Conservation (phyloP, 768 basidiomycete genomes). For the Agaricus sinodeliciosus region DNA sequence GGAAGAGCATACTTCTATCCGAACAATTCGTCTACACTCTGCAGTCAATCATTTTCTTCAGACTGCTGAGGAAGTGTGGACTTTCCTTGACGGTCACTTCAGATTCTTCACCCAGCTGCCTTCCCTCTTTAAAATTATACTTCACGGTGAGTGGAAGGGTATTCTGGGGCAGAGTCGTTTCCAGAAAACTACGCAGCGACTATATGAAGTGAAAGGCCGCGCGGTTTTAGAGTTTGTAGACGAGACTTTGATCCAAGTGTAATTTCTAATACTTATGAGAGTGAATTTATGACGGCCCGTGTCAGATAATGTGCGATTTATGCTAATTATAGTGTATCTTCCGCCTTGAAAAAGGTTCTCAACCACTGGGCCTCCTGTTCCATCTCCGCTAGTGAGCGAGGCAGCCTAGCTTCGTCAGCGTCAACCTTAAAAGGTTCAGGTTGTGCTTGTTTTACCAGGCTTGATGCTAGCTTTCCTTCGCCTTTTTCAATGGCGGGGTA, state of each 20-base stretch:
- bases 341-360: conserved; percentile 41
- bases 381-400: conserved; percentile 71
- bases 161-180: conserved; percentile 31
- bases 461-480: conserved; percentile 42
- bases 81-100: conserved; percentile 41
- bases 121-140: conserved; percentile 33
- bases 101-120: conserved; percentile 39
- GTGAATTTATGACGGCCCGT: not conserved
- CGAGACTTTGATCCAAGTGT: not conserved
- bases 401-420: conserved; percentile 60
- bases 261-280: not conserved
- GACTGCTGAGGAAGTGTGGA: conserved; percentile 30
- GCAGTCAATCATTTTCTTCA: conserved; percentile 35
- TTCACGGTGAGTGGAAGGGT: conserved; percentile 50
- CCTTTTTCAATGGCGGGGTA: conserved; percentile 73
- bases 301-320: not conserved
- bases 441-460: conserved; percentile 26
- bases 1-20: conserved; percentile 26
- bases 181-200: not conserved
- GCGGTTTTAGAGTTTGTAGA: conserved; percentile 1
- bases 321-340: conserved; percentile 1
- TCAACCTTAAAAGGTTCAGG: conserved; percentile 48
- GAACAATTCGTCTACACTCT: conserved; percentile 45
- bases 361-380: conserved; percentile 72
- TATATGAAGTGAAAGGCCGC: not conserved